phyloP scores from a whole-genome alignment of 192 early-diverging fungal genomes.

The Podila epigama region DNA sequence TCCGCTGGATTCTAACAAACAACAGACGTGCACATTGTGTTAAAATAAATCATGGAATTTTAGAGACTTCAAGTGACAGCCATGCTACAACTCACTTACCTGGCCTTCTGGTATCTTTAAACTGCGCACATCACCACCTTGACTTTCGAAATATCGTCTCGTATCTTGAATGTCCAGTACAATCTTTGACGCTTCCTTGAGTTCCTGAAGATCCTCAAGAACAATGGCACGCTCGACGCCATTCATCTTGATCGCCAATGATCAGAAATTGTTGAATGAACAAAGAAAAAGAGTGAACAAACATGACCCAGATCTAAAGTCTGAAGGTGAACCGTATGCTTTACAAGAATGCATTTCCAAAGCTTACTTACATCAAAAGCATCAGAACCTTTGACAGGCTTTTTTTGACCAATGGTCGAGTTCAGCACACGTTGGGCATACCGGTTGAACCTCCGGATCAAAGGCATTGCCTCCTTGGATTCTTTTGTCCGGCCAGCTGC shows the following conservation, averaged over 20 bases:
- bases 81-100: conserved; percentile 7
- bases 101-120: conserved; percentile 26
- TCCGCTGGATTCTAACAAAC: conserved; percentile 22
- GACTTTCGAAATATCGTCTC: conserved; percentile 79
- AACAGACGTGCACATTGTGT: neutral
- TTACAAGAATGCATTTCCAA: too few relatives aligned
- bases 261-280: neutral
- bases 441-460: conserved; percentile 89
- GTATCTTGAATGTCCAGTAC: conserved; percentile 79
- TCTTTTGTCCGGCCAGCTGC: conserved; percentile 31
- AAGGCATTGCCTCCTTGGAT: conserved; percentile 67
- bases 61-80: neutral
- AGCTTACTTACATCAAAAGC: conserved; percentile 14
- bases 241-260: conserved; percentile 49
- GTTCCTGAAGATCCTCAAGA: conserved; percentile 72
- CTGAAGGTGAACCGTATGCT: too few relatives aligned
- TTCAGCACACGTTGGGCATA: conserved; percentile 86
- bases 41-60: neutral
- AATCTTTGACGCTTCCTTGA: conserved; percentile 54
- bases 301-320: too few relatives aligned
- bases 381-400: conserved; percentile 12
- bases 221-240: conserved; percentile 65
- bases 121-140: conserved; percentile 46
- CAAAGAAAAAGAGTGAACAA: neutral
- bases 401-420: conserved; percentile 31